Evolutionary conservation across 345 rosid genomes (phyloP).

Genomic region (Eucalyptus globulus): DNA sequence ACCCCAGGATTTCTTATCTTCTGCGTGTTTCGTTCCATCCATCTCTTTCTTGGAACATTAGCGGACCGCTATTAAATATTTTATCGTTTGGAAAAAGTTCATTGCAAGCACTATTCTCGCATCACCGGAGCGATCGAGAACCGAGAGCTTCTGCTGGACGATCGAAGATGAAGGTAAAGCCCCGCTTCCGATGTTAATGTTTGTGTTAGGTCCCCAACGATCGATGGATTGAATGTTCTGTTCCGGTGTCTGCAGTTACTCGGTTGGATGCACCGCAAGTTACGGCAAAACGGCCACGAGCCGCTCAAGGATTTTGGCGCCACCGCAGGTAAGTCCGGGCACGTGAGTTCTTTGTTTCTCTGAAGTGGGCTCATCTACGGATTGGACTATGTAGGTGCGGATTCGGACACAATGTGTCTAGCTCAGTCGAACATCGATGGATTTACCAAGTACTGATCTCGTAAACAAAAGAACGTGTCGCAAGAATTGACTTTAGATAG

Average conservation of each 20-base stretch:
- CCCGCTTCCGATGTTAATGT: not conserved
- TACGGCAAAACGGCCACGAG: conserved; percentile 48
- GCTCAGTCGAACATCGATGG: not conserved
- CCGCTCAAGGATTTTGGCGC: conserved; percentile 39
- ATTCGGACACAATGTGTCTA: not conserved
- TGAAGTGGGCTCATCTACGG: not conserved
- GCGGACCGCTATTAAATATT: not conserved
- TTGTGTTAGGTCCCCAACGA: not conserved
- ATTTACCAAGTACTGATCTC: not conserved
- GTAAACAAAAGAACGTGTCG: not conserved
- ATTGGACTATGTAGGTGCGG: not conserved
- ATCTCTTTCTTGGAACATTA: conserved; percentile 8
- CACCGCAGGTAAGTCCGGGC: conserved; percentile 1
- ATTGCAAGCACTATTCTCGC: not conserved
- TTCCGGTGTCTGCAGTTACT: conserved; percentile 42
- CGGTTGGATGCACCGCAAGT: conserved; percentile 85
- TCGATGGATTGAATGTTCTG: not conserved
- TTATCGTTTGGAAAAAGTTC: conserved; percentile 3
- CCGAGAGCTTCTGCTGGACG: not conserved
- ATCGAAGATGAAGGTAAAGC: conserved; percentile 40
- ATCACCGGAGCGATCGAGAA: not conserved
- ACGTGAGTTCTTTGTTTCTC: not conserved
- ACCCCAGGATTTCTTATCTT: conserved; percentile 33
- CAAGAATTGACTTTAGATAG: not conserved
- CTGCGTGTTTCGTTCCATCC: conserved; percentile 37